phyloP scores from a whole-genome alignment of 352 stramenopile genomes.

The Saprolegnia parasitica region DNA sequence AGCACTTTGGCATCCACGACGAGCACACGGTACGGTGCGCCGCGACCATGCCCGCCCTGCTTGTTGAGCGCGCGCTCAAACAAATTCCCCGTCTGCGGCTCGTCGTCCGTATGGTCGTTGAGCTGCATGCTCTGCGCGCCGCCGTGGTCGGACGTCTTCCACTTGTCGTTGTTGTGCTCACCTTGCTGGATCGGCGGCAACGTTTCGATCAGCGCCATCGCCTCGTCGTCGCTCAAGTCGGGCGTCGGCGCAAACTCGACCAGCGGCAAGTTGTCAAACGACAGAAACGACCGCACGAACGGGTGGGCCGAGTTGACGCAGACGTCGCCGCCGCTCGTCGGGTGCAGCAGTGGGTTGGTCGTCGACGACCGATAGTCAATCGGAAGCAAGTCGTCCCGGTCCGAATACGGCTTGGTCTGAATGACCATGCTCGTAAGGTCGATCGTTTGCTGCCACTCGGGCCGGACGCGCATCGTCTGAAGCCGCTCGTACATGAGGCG shows the following conservation, averaged over 20 bases:
- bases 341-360: slow-evolving; percentile 90
- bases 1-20: slow-evolving; percentile 74
- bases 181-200: slow-evolving; percentile 39
- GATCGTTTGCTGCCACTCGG: slow-evolving; percentile 79
- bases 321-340: slow-evolving; percentile 80
- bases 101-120: slow-evolving; percentile 47
- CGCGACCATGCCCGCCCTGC: slow-evolving; percentile 49
- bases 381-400: slow-evolving; percentile 91
- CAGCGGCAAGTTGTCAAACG: slow-evolving; percentile 93
- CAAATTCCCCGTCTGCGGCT: slow-evolving; percentile 34
- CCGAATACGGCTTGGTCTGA: slow-evolving; percentile 88
- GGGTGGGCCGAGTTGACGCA: slow-evolving; percentile 92
- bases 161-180: slow-evolving; percentile 34
- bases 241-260: slow-evolving; percentile 89
- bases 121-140: slow-evolving; percentile 80
- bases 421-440: slow-evolving; percentile 91
- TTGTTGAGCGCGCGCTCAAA: slow-evolving; percentile 86
- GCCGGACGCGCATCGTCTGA: slow-evolving; percentile 80
- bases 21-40: slow-evolving; percentile 64
- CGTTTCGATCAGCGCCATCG: slow-evolving; percentile 71
- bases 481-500: slow-evolving; percentile 91
- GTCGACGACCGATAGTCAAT: slow-evolving; percentile 93
- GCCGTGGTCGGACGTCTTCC: slow-evolving; percentile 57
- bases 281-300: slow-evolving; percentile 93
- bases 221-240: slow-evolving; percentile 62